Conservation (phyloP, 768 basidiomycete genomes). For the Vararia minispora region DNA sequence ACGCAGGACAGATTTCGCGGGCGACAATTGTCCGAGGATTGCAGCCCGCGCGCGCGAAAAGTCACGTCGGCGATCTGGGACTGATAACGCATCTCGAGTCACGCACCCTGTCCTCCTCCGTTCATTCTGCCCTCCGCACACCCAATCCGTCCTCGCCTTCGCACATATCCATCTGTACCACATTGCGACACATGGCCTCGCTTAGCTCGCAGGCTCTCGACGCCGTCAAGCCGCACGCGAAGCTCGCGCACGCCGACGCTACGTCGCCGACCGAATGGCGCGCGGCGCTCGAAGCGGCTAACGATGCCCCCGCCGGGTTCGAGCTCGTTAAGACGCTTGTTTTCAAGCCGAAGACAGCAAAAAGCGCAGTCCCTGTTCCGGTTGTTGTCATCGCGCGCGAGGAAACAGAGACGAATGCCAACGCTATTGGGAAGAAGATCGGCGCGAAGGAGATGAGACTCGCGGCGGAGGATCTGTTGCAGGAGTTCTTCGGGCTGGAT, state of each 20-base stretch:
- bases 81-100: conserved; percentile 16
- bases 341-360: conserved; percentile 96
- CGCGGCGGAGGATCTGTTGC: conserved; percentile 77
- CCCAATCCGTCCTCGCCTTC: too few species aligned
- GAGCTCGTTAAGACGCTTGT: conserved; percentile 81
- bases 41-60: too few species aligned
- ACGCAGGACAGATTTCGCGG: too few species aligned
- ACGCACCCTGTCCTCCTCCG: conserved; percentile 3
- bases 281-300: conserved; percentile 46
- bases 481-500: conserved; percentile 72
- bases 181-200: conserved; percentile 27
- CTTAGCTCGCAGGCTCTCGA: conserved; percentile 31
- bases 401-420: conserved; percentile 72
- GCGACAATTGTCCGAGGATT: too few species aligned
- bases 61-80: too few species aligned
- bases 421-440: conserved; percentile 65
- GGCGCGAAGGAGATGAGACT: conserved; percentile 81
- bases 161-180: conserved; percentile 9
- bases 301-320: conserved; percentile 44
- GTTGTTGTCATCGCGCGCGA: conserved; percentile 83
- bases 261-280: conserved; percentile 71
- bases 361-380: conserved; percentile 72
- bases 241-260: conserved; percentile 47
- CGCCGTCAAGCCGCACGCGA: conserved; percentile 38
- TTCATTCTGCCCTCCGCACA: too few species aligned